Evolutionary conservation across 1,139 yeast species (phyloP), one percentile per base, ranked within the genome.

Genomic region (Taphrina pruni): DNA sequence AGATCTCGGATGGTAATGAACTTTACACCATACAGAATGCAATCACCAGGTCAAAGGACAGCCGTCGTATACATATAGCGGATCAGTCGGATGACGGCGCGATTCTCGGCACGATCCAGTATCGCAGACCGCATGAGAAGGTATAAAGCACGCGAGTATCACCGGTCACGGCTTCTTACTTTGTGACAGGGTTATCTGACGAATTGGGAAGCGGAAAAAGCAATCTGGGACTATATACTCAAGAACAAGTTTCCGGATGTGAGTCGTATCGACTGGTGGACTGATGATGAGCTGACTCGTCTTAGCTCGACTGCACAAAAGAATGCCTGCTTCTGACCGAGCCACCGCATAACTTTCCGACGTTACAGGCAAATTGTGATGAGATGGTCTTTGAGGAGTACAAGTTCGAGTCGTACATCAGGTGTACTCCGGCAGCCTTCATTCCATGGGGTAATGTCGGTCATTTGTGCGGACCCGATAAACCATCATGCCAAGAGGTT

Each of bases 371-470:
- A 74, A 89, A 89, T 77, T 88, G 92, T 38, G 99, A 94, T 77
- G 97, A 93, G 78, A 89, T 94, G 0, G 85, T 95, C 1, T 93
- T 95, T 80, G 99, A 95, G 78, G 99, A 95, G 76, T 94, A 88
- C 75, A 96, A 91, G 8, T 89, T 94, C 76, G 83, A 82, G 43
- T 85, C 86, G 51, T 86, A 87, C 73, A 86, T 86, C 71, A 77
- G 93, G 58, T 81, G 82, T 52, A 80, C 88, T 0, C 84, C 91
- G 0, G 88, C 88, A 0, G 84, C 89, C 0, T 82, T 90, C 70
- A 86, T 88, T 0, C 96, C 97, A 0, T 89, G 93, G 90, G 81
- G 80, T 64, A 71, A 17, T 21, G 14, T 65, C 26, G 17, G 45
- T 7, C 20, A 35, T 46, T 36, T 51, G 12, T 36, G 62, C 39